Evolutionary conservation across 31 red algal species (phyloP).

Genomic region (Porphyra umbilicalis): DNA sequence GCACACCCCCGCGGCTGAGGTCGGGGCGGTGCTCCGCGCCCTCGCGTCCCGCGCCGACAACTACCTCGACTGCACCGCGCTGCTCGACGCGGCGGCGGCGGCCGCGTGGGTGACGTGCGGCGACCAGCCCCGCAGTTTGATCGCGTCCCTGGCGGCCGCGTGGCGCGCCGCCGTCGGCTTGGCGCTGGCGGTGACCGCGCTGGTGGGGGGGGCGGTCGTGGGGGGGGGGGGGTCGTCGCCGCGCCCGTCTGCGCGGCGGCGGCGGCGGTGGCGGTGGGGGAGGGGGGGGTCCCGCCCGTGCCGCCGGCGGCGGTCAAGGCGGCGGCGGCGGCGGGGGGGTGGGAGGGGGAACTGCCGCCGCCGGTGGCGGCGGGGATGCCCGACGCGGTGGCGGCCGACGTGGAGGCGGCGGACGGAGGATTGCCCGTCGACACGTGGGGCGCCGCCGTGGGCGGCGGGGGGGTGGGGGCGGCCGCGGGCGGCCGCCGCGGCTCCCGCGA

Average conservation of each 20-base stretch:
- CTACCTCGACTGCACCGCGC: background rate
- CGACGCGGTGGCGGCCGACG: too few relatives aligned
- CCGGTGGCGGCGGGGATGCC: too few relatives aligned
- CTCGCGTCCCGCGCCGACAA: background rate
- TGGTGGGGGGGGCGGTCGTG: background rate
- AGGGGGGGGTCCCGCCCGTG: background rate
- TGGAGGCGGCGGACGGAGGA: too few relatives aligned
- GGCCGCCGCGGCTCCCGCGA: too few relatives aligned
- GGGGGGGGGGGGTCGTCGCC: background rate
- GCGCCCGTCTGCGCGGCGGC: background rate
- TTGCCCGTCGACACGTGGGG: too few relatives aligned
- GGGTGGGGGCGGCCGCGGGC: too few relatives aligned
- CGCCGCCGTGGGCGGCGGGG: too few relatives aligned
- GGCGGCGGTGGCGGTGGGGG: background rate
- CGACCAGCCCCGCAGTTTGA: background rate
- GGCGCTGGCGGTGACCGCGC: background rate
- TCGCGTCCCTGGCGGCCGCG: background rate
- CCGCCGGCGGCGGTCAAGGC: background rate
- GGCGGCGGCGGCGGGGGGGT: too few relatives aligned
- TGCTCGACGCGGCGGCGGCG: background rate
- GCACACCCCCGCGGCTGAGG: background rate
- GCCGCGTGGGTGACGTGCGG: background rate
- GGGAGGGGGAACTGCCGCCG: too few relatives aligned
- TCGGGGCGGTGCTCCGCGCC: background rate
- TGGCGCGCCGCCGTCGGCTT: background rate